Base-by-base conservation (phyloP, 768 basidiomycete genomes). In the Auricularia sp. region DNA sequence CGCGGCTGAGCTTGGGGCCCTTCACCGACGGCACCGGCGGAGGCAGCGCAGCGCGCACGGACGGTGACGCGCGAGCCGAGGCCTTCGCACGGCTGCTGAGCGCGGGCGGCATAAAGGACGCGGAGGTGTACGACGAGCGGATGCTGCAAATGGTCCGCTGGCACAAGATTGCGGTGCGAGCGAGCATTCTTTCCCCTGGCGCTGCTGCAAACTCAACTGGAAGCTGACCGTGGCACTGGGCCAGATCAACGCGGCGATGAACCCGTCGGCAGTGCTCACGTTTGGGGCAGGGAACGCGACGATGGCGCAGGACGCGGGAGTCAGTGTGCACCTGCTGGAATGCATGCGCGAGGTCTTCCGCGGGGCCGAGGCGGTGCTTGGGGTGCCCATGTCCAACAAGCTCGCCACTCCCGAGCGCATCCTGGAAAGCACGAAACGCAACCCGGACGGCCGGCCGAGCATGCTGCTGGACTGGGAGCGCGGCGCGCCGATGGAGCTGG, bases 91-190 rank as follows among this genome's bases (percentile, higher is more conserved):
- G 51, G 37, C 54, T 74, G 65, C 64, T 73, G 16, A 66, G 68
- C 64, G 63, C 63, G 33, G 73, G 73, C 29, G 73, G 73, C 16
- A 67, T 72, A 54, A 69, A 66, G 58, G 73, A 74, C 61, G 71
- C 71, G 2, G 71, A 73, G 65, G 64, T 54, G 39, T 70, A 72
- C 54, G 68, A 68, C 18, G 70, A 73, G 62, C 62, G 63, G 51
- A 69, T 66, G 18, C 45, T 74, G 29, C 73, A 74, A 65, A 64
- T 72, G 33, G 69, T 74, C 14, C 67, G 73, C 6, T 74, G 73
- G 73, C 73, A 74, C 67, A 74, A 74, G 66, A 70, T 74, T 16
- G 72, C 69, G 14, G 69, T 69, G 62, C 21, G 70, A 58, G 65
- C 62, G 14, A 44, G 62, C 47, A 18, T 18, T 0, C 11, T 54